A percentile compares a stretch with the other conserved stretches of the same genome.
Conservation (phyloP, 2,329 filamentous ascomycete genomes). For the Aspergillus ruber region DNA sequence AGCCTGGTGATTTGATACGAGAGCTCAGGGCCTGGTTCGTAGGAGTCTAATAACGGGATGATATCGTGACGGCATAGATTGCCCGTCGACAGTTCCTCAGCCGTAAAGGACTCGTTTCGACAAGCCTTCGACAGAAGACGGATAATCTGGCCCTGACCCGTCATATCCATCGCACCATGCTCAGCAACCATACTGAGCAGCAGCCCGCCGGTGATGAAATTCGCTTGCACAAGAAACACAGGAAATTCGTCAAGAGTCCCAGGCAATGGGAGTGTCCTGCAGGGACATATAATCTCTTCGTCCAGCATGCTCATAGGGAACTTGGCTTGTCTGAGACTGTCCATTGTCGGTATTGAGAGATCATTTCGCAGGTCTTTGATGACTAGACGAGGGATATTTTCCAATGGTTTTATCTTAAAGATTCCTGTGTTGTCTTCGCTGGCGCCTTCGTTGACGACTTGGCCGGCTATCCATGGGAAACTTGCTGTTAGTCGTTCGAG, state of each 20-base stretch:
- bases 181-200: conserved; percentile 45
- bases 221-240: conserved; percentile 8
- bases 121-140: conserved; percentile 47
- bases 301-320: conserved; percentile 48
- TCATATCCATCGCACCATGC: conserved; percentile 49
- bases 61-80: conserved; percentile 36
- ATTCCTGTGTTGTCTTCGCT: conserved; percentile 22
- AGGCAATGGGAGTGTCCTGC: conserved; percentile 33
- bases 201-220: conserved; percentile 36
- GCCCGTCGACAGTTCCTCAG: conserved; percentile 38
- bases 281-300: conserved; percentile 38
- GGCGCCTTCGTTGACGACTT: conserved; percentile 33
- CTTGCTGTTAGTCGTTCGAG: conserved; percentile 31
- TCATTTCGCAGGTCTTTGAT: conserved; percentile 41
- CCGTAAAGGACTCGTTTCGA: conserved; percentile 38
- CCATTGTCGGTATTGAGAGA: conserved; percentile 31
- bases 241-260: conserved; percentile 3
- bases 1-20: neutral
- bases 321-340: conserved; percentile 27
- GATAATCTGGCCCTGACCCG: conserved; percentile 44
- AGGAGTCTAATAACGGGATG: conserved; percentile 35
- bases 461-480: conserved; percentile 47
- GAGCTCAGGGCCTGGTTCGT: conserved; percentile 2
- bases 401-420: conserved; percentile 36
- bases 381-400: conserved; percentile 27